phyloP scores from a whole-genome alignment of 176 grass and related monocot genomes.

The Phyllostachys edulis region DNA sequence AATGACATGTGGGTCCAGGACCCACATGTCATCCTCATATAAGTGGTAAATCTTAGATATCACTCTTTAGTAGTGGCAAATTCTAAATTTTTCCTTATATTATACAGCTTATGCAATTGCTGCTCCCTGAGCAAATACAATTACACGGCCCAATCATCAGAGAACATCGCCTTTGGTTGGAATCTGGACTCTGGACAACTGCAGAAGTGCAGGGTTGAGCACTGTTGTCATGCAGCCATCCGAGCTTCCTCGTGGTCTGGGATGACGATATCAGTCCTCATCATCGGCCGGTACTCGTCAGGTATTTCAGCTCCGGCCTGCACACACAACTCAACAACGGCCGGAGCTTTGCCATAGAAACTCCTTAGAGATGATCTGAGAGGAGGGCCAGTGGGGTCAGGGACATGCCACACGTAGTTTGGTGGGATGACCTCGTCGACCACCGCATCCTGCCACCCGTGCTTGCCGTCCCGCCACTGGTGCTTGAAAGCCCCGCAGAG shows the following conservation, averaged over 20 bases:
- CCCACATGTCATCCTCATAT: too few relatives aligned
- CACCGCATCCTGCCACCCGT: constrained; percentile 90
- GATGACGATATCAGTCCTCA: constrained; percentile 81
- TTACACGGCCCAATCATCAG: not conserved
- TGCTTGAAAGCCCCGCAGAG: constrained; percentile 94
- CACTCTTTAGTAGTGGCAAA: too few relatives aligned
- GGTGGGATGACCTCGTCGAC: constrained; percentile 77
- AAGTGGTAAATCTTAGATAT: too few relatives aligned
- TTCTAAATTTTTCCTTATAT: too few relatives aligned
- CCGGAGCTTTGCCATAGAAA: constrained; percentile 85
- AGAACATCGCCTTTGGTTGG: not conserved
- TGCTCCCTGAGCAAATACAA: constrained; percentile 2
- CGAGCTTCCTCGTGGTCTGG: constrained; percentile 67
- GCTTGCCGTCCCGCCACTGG: constrained; percentile 90
- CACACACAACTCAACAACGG: constrained; percentile 80
- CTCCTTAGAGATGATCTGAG: constrained; percentile 56
- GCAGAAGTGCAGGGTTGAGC: constrained; percentile 15
- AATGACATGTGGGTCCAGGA: too few relatives aligned
- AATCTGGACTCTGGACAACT: constrained; percentile 10
- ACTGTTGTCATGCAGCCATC: constrained; percentile 48
- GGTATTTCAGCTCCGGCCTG: constrained; percentile 87
- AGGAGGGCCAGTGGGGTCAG: constrained; percentile 54
- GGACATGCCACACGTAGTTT: constrained; percentile 84
- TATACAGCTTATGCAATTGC: not conserved
- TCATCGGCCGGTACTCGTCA: constrained; percentile 61